Evolutionary conservation across 2,329 filamentous ascomycete genomes (phyloP).

Genomic region (Penicillium oxalicum): DNA sequence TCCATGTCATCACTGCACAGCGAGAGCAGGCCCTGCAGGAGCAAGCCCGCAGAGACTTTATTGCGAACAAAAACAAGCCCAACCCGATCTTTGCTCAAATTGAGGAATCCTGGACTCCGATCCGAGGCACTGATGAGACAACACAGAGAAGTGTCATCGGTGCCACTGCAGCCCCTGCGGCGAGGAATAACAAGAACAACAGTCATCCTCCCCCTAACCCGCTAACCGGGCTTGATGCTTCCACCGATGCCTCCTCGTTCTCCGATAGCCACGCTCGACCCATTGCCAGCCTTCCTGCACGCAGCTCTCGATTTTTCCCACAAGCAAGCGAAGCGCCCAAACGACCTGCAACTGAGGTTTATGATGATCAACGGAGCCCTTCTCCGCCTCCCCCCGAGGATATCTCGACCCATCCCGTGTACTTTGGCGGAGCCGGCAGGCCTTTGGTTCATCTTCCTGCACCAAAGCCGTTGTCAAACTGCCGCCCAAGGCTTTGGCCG

Average conservation of each 20-base stretch:
- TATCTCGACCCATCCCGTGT: constrained; percentile 51
- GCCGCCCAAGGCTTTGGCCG: constrained; percentile 53
- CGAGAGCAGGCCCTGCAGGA: constrained; percentile 39
- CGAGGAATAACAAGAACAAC: constrained; percentile 2
- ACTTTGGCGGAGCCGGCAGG: constrained; percentile 44
- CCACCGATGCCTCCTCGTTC: constrained; percentile 33
- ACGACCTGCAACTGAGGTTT: constrained; percentile 27
- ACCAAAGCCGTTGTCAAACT: constrained; percentile 69
- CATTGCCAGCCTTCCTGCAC: constrained; percentile 30
- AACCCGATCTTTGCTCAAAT: constrained; percentile 34
- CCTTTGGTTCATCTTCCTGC: constrained; percentile 55
- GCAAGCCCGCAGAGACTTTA: constrained; percentile 36
- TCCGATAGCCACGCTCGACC: constrained; percentile 30
- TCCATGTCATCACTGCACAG: constrained; percentile 34
- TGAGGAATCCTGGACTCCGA: constrained; percentile 44
- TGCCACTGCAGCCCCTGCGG: constrained; percentile 24
- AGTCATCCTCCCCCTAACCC: constrained; percentile 25
- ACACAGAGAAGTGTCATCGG: constrained; percentile 36
- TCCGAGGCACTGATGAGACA: constrained; percentile 35
- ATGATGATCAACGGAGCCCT: constrained; percentile 33
- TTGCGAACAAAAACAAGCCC: constrained; percentile 32
- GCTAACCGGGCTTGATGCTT: constrained; percentile 33
- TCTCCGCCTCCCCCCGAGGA: constrained; percentile 56
- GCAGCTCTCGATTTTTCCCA: constrained; percentile 47
- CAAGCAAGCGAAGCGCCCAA: constrained; percentile 33